Evolutionary conservation across 2,329 filamentous ascomycete genomes (phyloP), one percentile per base, ranked within the genome.

Genomic region (Plectosphaerella cucumerina): DNA sequence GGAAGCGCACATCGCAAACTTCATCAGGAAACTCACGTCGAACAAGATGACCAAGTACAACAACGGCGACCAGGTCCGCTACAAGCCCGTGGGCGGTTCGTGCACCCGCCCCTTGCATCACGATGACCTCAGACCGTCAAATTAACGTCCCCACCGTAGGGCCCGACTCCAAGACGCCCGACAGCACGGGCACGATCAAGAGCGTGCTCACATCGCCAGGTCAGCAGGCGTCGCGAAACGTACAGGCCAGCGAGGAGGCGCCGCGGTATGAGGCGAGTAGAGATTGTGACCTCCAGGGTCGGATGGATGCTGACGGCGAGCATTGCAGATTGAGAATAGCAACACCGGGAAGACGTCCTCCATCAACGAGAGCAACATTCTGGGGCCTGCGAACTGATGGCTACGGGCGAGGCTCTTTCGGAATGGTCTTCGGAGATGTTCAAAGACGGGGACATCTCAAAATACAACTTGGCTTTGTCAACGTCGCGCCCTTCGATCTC

Each of bases 11-110:
- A 26, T 26, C 9, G 23, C 23, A 26, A 26, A 26, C 23, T 9
- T 26, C 23, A 9, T 9, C 26, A 31, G 26, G 26, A 9, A 31
- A 31, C 8, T 31, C 26, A 39, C 35, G 18, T 17, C 35, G 15
- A 20, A n/a, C 41, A 43, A 18, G 12, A 43, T 43, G 41, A 14
- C 41, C 18, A 43, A 58, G 15, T 71, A 59, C 56, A 57, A 57
- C 12, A 51, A 61, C 44, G 69, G 69, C 50, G 58, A 70, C 42
- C 60, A 58, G 18, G 69, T 72, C 46, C 63, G 60, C 45, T 72
- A 72, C 57, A 71, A 69, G 56, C 70, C 70, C 21, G 67, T 72
- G 18, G 69, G 70, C 41, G 70, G 70, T 71, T 60, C 51, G 59
- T 54, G 35, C n/a, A n/a, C n/a, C 22, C 33, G 21, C n/a, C 35